Percentiles rank a stretch among this genome's conserved stretches.
Conservation (phyloP, 805 yeast species). For the Cephaloascus albidus region DNA sequence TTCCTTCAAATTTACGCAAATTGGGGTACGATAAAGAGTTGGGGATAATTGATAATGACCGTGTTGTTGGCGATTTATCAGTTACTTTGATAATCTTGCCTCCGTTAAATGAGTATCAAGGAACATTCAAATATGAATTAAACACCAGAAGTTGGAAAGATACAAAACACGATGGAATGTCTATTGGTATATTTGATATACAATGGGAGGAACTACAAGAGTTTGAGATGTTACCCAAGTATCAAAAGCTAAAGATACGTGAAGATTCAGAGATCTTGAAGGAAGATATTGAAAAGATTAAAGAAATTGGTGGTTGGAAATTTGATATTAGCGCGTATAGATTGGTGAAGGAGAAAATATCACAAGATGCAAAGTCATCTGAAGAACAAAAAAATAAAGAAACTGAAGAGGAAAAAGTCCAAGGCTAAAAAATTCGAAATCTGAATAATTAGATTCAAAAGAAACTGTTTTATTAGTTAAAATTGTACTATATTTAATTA, state of each 20-base stretch:
- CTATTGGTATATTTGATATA: conserved; percentile 52
- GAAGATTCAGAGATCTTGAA: neutral
- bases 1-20: neutral
- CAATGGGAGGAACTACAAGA: conserved; percentile 30
- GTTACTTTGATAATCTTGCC: conserved; percentile 64
- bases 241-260: conserved; percentile 3
- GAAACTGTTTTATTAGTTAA: too few relatives aligned
- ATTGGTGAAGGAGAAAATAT: too few relatives aligned
- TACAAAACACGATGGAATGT: conserved; percentile 68
- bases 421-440: too few relatives aligned
- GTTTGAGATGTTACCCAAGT: too few relatives aligned
- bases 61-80: conserved; percentile 36
- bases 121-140: conserved; percentile 59
- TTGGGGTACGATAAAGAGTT: neutral
- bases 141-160: conserved; percentile 66
- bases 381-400: too few relatives aligned
- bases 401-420: too few relatives aligned
- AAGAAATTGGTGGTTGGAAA: too few relatives aligned
- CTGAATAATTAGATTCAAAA: too few relatives aligned
- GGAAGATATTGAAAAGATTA: too few relatives aligned
- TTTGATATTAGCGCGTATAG: too few relatives aligned
- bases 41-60: conserved; percentile 5
- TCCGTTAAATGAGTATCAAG: conserved; percentile 50
- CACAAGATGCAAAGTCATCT: too few relatives aligned
- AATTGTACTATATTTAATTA: too few relatives aligned